phyloP scores from a whole-genome alignment of 495 filamentous ascomycete genomes.

The Aspergillus heteromorphus region DNA sequence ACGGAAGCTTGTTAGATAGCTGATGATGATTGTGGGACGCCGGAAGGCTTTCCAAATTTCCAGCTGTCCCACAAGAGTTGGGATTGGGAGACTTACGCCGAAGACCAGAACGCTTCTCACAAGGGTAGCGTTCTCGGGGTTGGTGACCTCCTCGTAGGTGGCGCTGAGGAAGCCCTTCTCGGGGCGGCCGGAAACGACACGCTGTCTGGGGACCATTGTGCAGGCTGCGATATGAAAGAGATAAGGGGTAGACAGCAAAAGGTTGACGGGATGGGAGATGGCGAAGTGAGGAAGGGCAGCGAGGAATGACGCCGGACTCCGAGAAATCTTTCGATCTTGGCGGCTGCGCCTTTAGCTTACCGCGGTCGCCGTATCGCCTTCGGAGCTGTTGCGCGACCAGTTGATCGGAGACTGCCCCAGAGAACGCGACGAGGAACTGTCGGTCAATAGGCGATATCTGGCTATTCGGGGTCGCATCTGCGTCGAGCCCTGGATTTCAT shows the following conservation, averaged over 20 bases:
- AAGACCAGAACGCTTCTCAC: constrained; percentile 69
- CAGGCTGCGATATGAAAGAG: constrained; percentile 11
- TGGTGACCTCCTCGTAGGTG: constrained; percentile 59
- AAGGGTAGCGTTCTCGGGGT: constrained; percentile 68
- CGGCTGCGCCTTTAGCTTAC: constrained; percentile 35
- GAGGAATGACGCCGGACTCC: constrained; percentile 7
- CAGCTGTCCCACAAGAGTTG: no score
- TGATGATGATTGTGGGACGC: background rate
- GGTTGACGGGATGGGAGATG: constrained; percentile 1
- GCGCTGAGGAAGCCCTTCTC: constrained; percentile 46
- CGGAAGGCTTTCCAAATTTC: no score
- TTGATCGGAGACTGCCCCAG: constrained; percentile 3
- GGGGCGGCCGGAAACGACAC: constrained; percentile 29
- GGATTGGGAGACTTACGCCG: constrained; percentile 51
- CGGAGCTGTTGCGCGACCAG: constrained; percentile 24
- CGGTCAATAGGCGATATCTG: background rate
- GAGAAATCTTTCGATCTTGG: constrained; percentile 44
- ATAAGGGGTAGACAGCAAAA: constrained; percentile 1
- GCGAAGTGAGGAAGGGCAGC: background rate
- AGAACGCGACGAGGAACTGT: background rate
- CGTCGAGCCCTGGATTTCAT: background rate
- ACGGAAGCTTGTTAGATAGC: constrained; percentile 12
- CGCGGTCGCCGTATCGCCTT: constrained; percentile 31
- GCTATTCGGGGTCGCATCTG: background rate
- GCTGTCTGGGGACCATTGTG: constrained; percentile 40